Base-by-base conservation (phyloP, 2,329 filamentous ascomycete genomes). In the Microcyclospora tardicrescens region DNA sequence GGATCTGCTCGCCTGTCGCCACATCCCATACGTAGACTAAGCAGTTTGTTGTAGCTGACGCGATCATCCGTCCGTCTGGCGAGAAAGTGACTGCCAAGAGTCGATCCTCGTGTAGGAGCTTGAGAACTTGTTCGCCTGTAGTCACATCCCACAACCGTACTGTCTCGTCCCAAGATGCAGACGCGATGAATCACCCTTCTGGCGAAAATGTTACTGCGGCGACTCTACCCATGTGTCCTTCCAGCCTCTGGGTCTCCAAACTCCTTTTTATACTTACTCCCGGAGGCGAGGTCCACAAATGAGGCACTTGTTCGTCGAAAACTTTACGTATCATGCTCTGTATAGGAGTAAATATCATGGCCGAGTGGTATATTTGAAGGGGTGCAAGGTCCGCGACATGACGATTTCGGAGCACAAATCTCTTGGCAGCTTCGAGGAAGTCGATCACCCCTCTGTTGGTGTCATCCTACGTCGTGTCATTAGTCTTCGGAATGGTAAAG, bases 281-380 rank as follows among this genome's bases (percentile, higher is more conserved):
- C 12, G 30, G 8, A 24, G 8, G 19, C 4, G 19, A 24, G 19
- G 19, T 24, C 8, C 13, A 28, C 24, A n/a, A n/a, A n/a, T n/a
- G n/a, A n/a, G n/a, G n/a, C 16, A 14, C 14, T 28, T 6, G 8
- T 28, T 16, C 19, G 11, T 35, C 16, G 38, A 6, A 44, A 56
- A 60, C 5, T 36, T 45, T 44, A 35, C 51, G 43, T 16, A 61
- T 43, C 10, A 53, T 40, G 35, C 50, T 55, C 9, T 15, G 37
- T 37, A 29, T 35, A 15, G 59, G 59, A 14, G 47, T 43, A 40
- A 61, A 63, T 11, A 57, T 33, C 0, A 62, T 39, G 4, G 55
- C 60, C 8, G 53, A 54, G 15, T 12, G 48, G 42, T 63, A 62
- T 12, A 57, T 33, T 42, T 63, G 58, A 19, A 64, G 55, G 8